Evolutionary conservation across 257 asterid species (phyloP), one percentile per base, ranked within the genome.

Genomic region (Mentha longifolia): DNA sequence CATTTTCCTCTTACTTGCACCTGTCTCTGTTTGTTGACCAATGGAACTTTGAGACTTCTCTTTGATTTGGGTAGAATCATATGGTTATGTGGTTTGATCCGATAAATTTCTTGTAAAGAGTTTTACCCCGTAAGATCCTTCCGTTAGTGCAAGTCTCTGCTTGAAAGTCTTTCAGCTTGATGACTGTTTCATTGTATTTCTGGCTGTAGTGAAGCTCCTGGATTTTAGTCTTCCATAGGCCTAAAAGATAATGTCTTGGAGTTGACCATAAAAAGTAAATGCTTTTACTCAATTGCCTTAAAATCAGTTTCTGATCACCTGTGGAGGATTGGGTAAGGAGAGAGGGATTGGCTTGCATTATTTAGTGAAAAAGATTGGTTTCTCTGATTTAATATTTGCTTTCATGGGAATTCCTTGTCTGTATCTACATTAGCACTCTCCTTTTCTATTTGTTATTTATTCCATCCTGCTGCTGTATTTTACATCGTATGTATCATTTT

Each of bases 401-500:
- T 70, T 75, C 50, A 11, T 8, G 42, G 35, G 43, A n/a, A 16
- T 37, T 16, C 9, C 74, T 68, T 68, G 41, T 49, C 54, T 59
- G 4, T 16, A 58, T 13, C 13, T 71, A 52, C 57, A 65, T 65
- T 30, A 19, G 28, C 25, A 35, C n/a, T 64, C 16, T 7, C 49
- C 6, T 50, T 42, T 17, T 58, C 31, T 65, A 20, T 43, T 30
- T 19, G 35, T 62, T 68, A 30, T 55, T 54, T 61, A 56, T 54
- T 39, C 15, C 6, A 33, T 71, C 56, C 1, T 54, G 51, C 1
- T 54, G 51, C 76, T 17, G 42, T 46, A 50, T 62, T 9, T 73
- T 55, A 67, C 17, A 2, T 57, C 57, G 56, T 39, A 50, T 62
- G 69, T 58, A 71, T 13, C 66, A 7, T 74, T 78, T 79, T 45